A percentile compares a stretch with the other conserved stretches of the same genome.
Evolutionary conservation across 805 yeast genomes (phyloP).

Genomic region (Wickerhamiella qilinensis): DNA sequence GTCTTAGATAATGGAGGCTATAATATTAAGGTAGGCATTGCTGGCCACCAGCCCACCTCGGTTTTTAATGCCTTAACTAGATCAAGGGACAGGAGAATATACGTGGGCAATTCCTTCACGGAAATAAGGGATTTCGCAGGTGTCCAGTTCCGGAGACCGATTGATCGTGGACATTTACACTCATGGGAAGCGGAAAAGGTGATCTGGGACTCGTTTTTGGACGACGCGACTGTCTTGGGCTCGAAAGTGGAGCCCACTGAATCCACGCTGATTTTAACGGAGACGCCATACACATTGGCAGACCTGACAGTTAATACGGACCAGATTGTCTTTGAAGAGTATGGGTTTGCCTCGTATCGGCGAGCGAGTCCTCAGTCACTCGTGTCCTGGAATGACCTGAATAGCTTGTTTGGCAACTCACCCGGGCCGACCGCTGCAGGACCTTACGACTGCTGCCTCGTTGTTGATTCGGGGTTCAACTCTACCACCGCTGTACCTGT

Average conservation of each 20-base stretch:
- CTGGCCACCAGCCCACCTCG: conserved; percentile 27
- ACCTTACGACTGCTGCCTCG: conserved; percentile 46
- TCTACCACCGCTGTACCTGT: conserved; percentile 81
- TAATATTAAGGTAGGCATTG: conserved; percentile 50
- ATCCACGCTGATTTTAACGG: conserved; percentile 53
- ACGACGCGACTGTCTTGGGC: conserved; percentile 22
- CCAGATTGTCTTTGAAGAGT: conserved; percentile 88
- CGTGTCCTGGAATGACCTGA: conserved; percentile 42
- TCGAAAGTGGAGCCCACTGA: conserved; percentile 27
- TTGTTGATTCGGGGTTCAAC: conserved; percentile 77
- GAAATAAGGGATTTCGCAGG: conserved; percentile 60
- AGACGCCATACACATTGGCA: conserved; percentile 69
- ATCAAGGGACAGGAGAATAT: conserved; percentile 57
- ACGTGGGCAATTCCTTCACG: conserved; percentile 54
- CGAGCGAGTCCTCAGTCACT: conserved; percentile 35
- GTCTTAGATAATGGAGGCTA: conserved; percentile 87
- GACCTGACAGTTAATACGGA: conserved; percentile 71
- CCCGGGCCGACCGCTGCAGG: conserved; percentile 10
- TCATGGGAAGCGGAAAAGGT: conserved; percentile 86
- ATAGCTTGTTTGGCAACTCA: conserved; percentile 14
- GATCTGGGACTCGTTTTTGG: conserved; percentile 75
- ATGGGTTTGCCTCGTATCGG: conserved; percentile 56
- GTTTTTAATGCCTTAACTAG: conserved; percentile 58
- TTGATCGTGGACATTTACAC: conserved; percentile 72
- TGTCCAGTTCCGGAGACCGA: conserved; percentile 60